Evolutionary conservation across 148 eudicot genomes (phyloP).

Genomic region (Heliosperma pusillum): DNA sequence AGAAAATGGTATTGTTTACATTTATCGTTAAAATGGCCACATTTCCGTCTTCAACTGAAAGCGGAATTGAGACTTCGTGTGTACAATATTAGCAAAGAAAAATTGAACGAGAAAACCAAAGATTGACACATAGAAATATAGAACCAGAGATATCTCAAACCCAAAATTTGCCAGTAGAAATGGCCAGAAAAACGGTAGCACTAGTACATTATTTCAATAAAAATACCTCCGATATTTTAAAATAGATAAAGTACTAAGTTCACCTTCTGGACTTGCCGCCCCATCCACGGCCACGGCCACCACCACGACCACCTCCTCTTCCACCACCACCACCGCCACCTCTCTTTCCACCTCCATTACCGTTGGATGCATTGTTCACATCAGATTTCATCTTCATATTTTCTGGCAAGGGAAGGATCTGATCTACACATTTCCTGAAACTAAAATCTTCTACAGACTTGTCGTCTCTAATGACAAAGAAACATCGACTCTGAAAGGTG

Average conservation of each 20-base stretch:
- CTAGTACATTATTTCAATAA: constrained; percentile 7
- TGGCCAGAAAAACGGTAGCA: constrained; percentile 9
- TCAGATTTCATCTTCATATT: constrained; percentile 62
- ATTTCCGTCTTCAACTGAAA: too few relatives aligned
- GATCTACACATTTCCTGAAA: constrained; percentile 91
- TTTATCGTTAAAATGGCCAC: too few relatives aligned
- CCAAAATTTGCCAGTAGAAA: constrained; percentile 24
- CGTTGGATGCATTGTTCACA: constrained; percentile 44
- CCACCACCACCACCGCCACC: constrained; percentile 29
- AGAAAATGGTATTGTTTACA: too few relatives aligned
- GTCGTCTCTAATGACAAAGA: constrained; percentile 68
- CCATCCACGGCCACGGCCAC: constrained; percentile 51
- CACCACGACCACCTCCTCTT: constrained; percentile 38
- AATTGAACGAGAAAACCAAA: too few relatives aligned
- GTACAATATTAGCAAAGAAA: too few relatives aligned
- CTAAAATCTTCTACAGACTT: constrained; percentile 80
- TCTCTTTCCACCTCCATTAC: constrained; percentile 36
- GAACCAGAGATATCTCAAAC: too few relatives aligned
- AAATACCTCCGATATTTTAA: not conserved
- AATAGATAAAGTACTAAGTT: constrained; percentile 4
- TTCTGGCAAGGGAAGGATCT: constrained; percentile 86
- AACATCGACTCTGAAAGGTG: constrained; percentile 68
- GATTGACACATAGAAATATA: too few relatives aligned
- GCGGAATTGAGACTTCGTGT: too few relatives aligned
- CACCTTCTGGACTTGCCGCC: constrained; percentile 50